Evolutionary conservation across 768 basidiomycete species (phyloP).

Genomic region (Lentinula raphanica): DNA sequence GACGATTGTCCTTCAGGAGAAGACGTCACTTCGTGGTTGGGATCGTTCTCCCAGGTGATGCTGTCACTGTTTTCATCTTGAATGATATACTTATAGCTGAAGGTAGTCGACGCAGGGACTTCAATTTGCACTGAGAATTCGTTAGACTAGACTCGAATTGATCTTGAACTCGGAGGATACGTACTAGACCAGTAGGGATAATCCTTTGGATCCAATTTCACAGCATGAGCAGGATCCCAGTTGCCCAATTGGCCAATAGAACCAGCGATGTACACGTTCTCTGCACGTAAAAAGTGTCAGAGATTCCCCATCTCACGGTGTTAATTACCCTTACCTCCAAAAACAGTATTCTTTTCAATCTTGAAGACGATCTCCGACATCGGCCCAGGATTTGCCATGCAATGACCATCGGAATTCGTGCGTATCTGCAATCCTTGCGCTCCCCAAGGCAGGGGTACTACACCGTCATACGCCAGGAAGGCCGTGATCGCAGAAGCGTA

Average conservation of each 20-base stretch:
- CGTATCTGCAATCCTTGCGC: constrained; percentile 45
- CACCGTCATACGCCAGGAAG: constrained; percentile 49
- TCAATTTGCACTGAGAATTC: constrained; percentile 46
- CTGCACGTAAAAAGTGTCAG: constrained; percentile 18
- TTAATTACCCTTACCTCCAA: constrained; percentile 42
- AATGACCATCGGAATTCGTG: constrained; percentile 2
- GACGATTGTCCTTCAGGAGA: constrained; percentile 34
- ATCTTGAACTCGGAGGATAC: neutral
- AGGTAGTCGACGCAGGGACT: constrained; percentile 49
- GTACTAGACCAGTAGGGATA: constrained; percentile 49
- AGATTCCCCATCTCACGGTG: neutral
- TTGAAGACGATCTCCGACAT: constrained; percentile 50
- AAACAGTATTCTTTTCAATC: constrained; percentile 43
- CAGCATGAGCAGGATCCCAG: constrained; percentile 42
- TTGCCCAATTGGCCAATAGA: constrained; percentile 35
- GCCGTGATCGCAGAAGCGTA: constrained; percentile 67
- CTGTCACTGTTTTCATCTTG: constrained; percentile 30
- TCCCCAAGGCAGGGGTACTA: constrained; percentile 55
- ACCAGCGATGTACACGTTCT: constrained; percentile 48
- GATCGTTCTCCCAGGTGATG: constrained; percentile 64
- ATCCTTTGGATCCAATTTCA: constrained; percentile 35
- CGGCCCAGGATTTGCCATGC: constrained; percentile 33
- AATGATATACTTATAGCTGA: constrained; percentile 73
- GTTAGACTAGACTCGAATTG: neutral
- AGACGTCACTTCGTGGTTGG: constrained; percentile 52